Conservation (phyloP, 371 early-diverging fungal genomes). For the Mortierella sp. region DNA sequence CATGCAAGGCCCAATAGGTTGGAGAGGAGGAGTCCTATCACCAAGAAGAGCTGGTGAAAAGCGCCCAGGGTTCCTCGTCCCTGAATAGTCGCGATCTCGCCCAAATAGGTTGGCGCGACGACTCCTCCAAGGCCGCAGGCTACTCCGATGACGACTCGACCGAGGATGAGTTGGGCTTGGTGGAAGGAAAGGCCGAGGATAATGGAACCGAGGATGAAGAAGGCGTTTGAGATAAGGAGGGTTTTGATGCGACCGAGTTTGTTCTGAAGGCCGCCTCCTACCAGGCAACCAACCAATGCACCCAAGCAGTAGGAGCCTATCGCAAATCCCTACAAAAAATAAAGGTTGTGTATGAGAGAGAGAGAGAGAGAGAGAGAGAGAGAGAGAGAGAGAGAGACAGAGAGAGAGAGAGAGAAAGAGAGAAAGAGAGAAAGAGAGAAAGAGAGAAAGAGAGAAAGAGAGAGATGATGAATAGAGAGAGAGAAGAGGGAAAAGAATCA, state of each 20-base stretch:
- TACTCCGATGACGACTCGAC: conserved; percentile 88
- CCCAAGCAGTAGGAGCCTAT: conserved; percentile 81
- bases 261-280: conserved; percentile 76
- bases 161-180: conserved; percentile 78
- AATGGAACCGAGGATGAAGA: conserved; percentile 78
- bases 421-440: background rate
- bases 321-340: conserved; percentile 64
- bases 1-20: conserved; percentile 73
- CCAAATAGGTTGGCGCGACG: conserved; percentile 85
- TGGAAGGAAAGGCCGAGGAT: conserved; percentile 72
- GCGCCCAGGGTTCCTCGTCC: conserved; percentile 80
- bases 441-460: background rate
- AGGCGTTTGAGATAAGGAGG: conserved; percentile 74
- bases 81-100: conserved; percentile 83
- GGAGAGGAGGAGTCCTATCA: conserved; percentile 83
- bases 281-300: conserved; percentile 60
- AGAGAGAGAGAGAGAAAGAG: background rate
- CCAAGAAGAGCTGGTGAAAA: conserved; percentile 84
- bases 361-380: background rate
- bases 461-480: background rate
- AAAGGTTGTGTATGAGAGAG: background rate
- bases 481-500: too few species aligned
- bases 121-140: conserved; percentile 88
- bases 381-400: background rate
- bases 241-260: conserved; percentile 78